A percentile compares a stretch with the other conserved stretches of the same genome.
phyloP scores from a whole-genome alignment of 192 early-diverging fungal genomes.

The Podila epicladia region DNA sequence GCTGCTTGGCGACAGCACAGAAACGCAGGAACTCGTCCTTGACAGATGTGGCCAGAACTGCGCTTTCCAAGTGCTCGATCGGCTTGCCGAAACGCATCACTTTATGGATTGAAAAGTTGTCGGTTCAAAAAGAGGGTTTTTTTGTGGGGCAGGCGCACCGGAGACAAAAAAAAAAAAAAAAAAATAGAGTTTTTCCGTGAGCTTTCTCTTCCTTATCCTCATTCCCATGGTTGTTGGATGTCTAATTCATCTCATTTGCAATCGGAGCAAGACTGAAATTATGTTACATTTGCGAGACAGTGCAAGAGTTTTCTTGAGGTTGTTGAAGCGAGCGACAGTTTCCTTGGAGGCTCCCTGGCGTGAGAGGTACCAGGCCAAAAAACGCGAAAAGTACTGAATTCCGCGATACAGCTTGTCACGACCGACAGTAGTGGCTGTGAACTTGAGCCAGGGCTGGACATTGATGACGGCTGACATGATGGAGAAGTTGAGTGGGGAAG shows the following conservation, averaged over 20 bases:
- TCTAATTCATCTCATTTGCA: too few species aligned
- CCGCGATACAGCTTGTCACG: constrained; percentile 84
- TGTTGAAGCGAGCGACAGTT: constrained; percentile 62
- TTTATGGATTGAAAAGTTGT: neutral
- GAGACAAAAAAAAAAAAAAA: neutral
- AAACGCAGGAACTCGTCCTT: constrained; percentile 69
- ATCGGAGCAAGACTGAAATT: neutral
- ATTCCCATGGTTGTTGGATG: too few species aligned
- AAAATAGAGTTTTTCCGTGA: neutral
- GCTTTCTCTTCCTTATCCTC: too few species aligned
- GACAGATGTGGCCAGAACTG: constrained; percentile 55
- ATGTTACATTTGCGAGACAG: constrained; percentile 74
- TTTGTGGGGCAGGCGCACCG: neutral
- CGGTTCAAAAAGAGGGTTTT: neutral
- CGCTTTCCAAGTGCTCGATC: constrained; percentile 68
- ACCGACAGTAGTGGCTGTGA: constrained; percentile 69
- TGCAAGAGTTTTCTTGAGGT: constrained; percentile 67
- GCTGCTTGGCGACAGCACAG: constrained; percentile 65
- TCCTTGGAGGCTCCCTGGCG: constrained; percentile 67
- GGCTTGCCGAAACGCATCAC: constrained; percentile 61
- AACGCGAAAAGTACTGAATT: constrained; percentile 89
- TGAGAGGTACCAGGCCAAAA: constrained; percentile 73
- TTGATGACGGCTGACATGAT: constrained; percentile 27
- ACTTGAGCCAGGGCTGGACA: constrained; percentile 59
- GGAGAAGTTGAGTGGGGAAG: neutral